These are phyloP conservation scores for Saksenaea oblongispora DNA, from an alignment of 371 early-diverging fungal species.

Conservation along the genomic window DNA sequence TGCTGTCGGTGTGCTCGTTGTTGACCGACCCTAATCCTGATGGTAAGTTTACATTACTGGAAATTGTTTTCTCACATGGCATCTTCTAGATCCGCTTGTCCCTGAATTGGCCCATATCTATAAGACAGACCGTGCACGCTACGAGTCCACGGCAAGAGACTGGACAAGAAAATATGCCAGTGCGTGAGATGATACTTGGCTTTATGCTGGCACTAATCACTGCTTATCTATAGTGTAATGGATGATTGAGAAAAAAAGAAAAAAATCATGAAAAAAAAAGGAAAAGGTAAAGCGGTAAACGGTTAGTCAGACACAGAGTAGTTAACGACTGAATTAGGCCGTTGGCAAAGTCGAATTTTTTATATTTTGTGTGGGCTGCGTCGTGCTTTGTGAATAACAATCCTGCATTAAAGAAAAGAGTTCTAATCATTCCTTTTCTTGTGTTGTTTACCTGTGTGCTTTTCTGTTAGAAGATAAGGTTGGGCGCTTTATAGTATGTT, in stretches of 20 bases:
- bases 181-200: conserved; percentile 19
- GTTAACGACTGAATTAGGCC: neutral
- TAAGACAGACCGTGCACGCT: conserved; percentile 90
- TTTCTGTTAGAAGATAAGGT: neutral
- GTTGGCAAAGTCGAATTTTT: neutral
- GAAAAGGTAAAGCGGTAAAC: neutral
- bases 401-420: conserved; percentile 5
- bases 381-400: conserved; percentile 3
- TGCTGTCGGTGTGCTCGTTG: conserved; percentile 96
- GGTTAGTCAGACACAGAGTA: neutral
- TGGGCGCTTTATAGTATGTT: too few relatives aligned
- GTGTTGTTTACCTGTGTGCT: neutral
- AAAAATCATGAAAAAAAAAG: neutral
- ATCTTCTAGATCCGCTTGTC: conserved; percentile 78
- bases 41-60: conserved; percentile 31
- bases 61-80: neutral
- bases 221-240: neutral
- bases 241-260: neutral
- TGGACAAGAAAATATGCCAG: conserved; percentile 93
- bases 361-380: neutral
- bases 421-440: neutral
- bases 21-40: conserved; percentile 99
- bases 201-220: neutral
- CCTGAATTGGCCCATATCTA: conserved; percentile 98
- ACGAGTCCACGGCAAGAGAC: conserved; percentile 88